Evolutionary conservation across 305 asterid species (phyloP), one percentile per base, ranked within the genome.

Genomic region (Fraxinus floribunda): DNA sequence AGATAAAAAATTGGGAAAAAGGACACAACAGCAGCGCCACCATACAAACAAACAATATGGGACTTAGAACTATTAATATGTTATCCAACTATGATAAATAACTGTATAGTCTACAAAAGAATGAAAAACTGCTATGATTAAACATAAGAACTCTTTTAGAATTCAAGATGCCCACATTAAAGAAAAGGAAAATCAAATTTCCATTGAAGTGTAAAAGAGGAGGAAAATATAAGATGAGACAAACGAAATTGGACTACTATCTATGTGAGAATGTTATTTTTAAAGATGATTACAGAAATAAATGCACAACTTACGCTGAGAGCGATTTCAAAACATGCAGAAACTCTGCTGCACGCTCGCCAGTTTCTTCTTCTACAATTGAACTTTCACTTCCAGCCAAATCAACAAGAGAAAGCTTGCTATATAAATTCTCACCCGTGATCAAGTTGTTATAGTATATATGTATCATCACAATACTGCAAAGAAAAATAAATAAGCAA

Each of bases 331-430:
- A 85, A 82, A 90, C 98, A 90, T 97, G 98, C 93, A 97, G 92
- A 89, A 93, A 84, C 75, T 91, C 97, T 39, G 98, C 95, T 62
- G 94, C 96, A 32, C 84, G 97, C 82, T 91, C 94, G 75, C 97
- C 97, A 75, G 87, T 83, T 84, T 94, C 96, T 79, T 95, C 95
- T 79, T 92, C 97, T 39, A 83, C 87, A 76, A 66, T 81, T 78
- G 84, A 79, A 80, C 89, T 89, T 81, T 90, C 97, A 85, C 97
- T 93, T 90, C 96, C 99, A 88, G 99, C 98, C 92, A 97, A 92
- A 89, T 97, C 99, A 87, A 93, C 90, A 62, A 97, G 93, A 87
- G 97, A 90, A 86, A 97, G 97, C 90, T 93, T 97, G 91, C 99
- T 97, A 84, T 92, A 91, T 81, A 85, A 83, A 70, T 88, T 92